phyloP scores from a whole-genome alignment of 441 rosid species.

The Hypseocharis bilobata region DNA sequence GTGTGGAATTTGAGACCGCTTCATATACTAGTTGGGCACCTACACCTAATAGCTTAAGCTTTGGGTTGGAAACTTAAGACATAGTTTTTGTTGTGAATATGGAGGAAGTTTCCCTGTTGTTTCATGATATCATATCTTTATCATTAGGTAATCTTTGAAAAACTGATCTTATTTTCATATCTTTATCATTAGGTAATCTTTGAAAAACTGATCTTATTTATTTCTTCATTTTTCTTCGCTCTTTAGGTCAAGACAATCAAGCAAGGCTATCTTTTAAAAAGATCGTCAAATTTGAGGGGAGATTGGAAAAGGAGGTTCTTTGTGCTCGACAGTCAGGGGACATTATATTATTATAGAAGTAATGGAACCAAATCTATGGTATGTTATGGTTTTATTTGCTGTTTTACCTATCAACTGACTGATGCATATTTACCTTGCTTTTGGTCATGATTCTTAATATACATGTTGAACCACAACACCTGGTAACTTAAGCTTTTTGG shows the following conservation, averaged over 20 bases:
- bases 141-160: conserved; percentile 2
- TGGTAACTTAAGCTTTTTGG: no score
- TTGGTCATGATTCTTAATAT: not conserved
- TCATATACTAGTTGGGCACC: no score
- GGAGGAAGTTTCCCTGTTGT: no score
- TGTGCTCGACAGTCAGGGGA: conserved; percentile 75
- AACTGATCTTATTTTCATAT: not conserved
- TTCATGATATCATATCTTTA: conserved; percentile 6
- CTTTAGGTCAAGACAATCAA: conserved; percentile 53
- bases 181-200: not conserved
- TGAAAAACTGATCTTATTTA: conserved; percentile 10
- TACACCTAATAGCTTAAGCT: no score
- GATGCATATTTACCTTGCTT: not conserved
- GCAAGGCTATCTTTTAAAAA: conserved; percentile 78
- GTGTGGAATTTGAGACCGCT: no score
- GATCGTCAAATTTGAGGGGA: conserved; percentile 61
- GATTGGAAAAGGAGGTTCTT: conserved; percentile 91
- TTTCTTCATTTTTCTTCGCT: conserved; percentile 9
- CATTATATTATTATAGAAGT: conserved; percentile 61
- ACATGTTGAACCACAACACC: no score
- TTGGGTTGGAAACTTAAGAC: no score
- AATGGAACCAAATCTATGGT: conserved; percentile 53
- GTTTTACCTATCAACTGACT: not conserved
- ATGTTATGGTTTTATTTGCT: conserved; percentile 19
- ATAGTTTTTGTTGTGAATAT: not conserved